Evolutionary conservation across 2,329 filamentous ascomycete species (phyloP).

Genomic region (Penicillium psychrosexuale): DNA sequence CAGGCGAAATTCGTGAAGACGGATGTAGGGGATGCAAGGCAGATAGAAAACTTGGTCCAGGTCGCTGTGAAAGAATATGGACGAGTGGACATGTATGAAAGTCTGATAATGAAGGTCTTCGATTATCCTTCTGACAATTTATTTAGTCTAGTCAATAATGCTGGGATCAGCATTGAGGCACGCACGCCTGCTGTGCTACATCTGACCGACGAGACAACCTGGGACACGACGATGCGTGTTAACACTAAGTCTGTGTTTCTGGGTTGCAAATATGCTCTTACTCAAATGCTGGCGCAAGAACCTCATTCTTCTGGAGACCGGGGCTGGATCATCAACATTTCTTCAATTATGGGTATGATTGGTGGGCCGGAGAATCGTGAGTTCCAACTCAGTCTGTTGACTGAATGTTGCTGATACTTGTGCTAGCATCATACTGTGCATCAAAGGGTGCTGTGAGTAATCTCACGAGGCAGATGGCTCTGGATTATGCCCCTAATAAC

Average conservation of each 20-base stretch:
- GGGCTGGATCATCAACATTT: constrained; percentile 38
- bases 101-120: not conserved
- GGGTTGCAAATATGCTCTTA: constrained; percentile 41
- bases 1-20: constrained; percentile 44
- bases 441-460: constrained; percentile 52
- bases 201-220: constrained; percentile 45
- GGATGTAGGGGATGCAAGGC: constrained; percentile 41
- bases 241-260: constrained; percentile 44
- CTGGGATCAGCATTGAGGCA: constrained; percentile 48
- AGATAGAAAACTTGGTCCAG: constrained; percentile 40
- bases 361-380: constrained; percentile 22
- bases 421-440: constrained; percentile 42
- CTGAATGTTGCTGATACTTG: not conserved
- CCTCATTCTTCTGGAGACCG: constrained; percentile 32
- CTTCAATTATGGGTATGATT: constrained; percentile 32
- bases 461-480: constrained; percentile 49
- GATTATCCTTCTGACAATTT: not conserved
- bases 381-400: not conserved
- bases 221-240: constrained; percentile 41
- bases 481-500: constrained; percentile 49
- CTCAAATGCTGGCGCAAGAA: constrained; percentile 42
- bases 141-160: constrained; percentile 48
- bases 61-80: constrained; percentile 38
- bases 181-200: constrained; percentile 42
- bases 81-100: constrained; percentile 46